Evolutionary conservation across 2,329 filamentous ascomycete genomes (phyloP), one percentile per base, ranked within the genome.

Genomic region (Orbilia quercus): DNA sequence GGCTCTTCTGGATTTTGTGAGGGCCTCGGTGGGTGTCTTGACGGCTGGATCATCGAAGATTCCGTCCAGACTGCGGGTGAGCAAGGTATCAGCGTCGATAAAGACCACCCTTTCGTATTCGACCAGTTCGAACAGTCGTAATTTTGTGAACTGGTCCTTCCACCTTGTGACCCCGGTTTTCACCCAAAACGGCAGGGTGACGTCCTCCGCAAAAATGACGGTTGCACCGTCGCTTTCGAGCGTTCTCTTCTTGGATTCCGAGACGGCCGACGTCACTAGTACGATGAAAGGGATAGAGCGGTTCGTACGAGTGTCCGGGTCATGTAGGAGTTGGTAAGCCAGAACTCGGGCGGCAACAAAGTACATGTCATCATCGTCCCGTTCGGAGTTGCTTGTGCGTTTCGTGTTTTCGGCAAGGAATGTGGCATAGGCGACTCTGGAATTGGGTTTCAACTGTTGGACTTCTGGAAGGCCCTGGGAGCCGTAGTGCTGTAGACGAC

Each of bases 61-160:
- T 11, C 73, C 77, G 69, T 82, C 81, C 9, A 83, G 75, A 0
- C 76, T 79, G 1, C 75, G 66, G 2, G 77, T 79, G 38, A 83
- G 74, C 16, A 82, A 63, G 7, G 79, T 82, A 75, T 84, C 82
- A 22, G 81, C 80, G 70, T 84, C 82, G 72, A 83, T 76, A 75
- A 82, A 83, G n/a, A 82, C 78, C 23, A 83, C 74, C 3, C 81
- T 79, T 9, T 81, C 78, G 76, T 80, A 84, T 55, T 83, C 75
- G 2, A 79, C 80, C 78, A 82, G 78, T 62, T 82, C 78, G 45
- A 83, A 80, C 4, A 83, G 73, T 9, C 81, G 80, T 14, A 84
- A 79, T 76, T 83, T 83, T 20, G 80, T 81, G 75, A 83, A 82
- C 64, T 81, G 79, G 64, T 83, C 81, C 36, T 80, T 80, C 81